Evolutionary conservation across 2,329 filamentous ascomycete species (phyloP).

Genomic region (Phialophora tarda): DNA sequence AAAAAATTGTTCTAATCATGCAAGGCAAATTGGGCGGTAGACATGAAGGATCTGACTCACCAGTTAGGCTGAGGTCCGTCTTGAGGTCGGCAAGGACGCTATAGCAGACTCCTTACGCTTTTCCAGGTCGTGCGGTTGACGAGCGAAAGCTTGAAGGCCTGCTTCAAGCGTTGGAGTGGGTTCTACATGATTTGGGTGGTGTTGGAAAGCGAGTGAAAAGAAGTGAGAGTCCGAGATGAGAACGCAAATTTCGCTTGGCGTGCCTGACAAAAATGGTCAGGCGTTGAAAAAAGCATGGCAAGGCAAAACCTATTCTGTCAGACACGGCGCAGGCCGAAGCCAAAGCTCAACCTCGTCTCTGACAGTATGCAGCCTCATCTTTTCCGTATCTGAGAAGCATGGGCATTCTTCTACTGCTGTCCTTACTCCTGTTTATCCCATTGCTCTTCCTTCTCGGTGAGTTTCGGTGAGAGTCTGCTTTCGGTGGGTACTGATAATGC

Average conservation of each 20-base stretch:
- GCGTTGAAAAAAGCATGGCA: not conserved
- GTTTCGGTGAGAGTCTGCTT: not conserved
- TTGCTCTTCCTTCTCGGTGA: slow-evolving; percentile 35
- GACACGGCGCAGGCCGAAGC: not conserved
- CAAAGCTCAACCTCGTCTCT: slow-evolving; percentile 3
- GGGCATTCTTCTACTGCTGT: slow-evolving; percentile 31
- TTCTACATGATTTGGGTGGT: slow-evolving; percentile 27
- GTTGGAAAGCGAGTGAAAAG: slow-evolving; percentile 3
- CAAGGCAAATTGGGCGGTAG: not conserved
- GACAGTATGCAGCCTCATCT: slow-evolving; percentile 1
- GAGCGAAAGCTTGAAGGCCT: slow-evolving; percentile 28
- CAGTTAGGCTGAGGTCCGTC: not conserved
- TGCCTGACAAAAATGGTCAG: slow-evolving; percentile 9
- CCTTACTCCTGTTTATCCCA: slow-evolving; percentile 33
- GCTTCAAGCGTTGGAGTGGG: slow-evolving; percentile 25
- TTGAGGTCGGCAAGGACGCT: not conserved
- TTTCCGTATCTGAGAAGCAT: slow-evolving; percentile 9
- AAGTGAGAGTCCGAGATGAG: not conserved
- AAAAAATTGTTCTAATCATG: slow-evolving; percentile 68
- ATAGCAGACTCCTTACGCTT: not conserved
- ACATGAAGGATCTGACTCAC: not conserved
- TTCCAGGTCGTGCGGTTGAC: not conserved
- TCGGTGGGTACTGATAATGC: slow-evolving; percentile 1
- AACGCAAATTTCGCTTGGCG: slow-evolving; percentile 10
- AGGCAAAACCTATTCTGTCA: slow-evolving; percentile 5